A percentile compares a stretch with the other conserved stretches of the same genome.
Evolutionary conservation across 2,329 filamentous ascomycete genomes (phyloP).

Genomic region (Paecilomyces formosus): DNA sequence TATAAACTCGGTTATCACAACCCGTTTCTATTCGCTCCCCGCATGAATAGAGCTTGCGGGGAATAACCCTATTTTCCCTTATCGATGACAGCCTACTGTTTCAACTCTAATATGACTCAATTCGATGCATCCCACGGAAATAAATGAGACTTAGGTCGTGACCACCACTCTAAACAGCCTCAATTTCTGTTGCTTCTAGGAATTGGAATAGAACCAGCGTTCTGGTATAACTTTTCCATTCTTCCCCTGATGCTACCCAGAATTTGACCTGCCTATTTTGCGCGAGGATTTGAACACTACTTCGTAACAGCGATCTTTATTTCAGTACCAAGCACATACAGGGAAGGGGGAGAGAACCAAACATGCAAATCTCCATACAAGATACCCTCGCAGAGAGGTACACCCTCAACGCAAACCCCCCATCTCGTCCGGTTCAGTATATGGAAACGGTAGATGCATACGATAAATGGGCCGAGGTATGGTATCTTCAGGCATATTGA

Average conservation of each 20-base stretch:
- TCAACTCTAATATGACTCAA: too few relatives aligned
- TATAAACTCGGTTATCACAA: background rate
- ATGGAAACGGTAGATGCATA: conserved; percentile 30
- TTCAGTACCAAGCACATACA: background rate
- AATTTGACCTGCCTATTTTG: too few relatives aligned
- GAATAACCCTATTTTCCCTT: background rate
- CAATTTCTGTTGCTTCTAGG: too few relatives aligned
- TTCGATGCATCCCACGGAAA: too few relatives aligned
- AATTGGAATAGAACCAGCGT: too few relatives aligned
- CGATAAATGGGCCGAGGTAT: conserved; percentile 30
- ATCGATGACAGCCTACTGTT: background rate
- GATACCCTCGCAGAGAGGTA: background rate
- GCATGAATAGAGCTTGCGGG: background rate
- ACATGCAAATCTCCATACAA: background rate
- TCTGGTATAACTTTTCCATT: too few relatives aligned
- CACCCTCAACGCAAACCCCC: background rate
- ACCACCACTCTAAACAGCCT: too few relatives aligned
- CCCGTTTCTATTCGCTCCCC: background rate
- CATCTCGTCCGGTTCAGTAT: conserved; percentile 15
- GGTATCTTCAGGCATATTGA: background rate
- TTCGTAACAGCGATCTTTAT: too few relatives aligned
- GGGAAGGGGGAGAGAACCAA: background rate
- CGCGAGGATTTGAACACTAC: too few relatives aligned
- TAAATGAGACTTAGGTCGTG: too few relatives aligned
- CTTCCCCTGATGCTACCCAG: too few relatives aligned